Evolutionary conservation across 1,284 basidiomycete genomes (phyloP).

Genomic region (Phellinidium pouzarii): DNA sequence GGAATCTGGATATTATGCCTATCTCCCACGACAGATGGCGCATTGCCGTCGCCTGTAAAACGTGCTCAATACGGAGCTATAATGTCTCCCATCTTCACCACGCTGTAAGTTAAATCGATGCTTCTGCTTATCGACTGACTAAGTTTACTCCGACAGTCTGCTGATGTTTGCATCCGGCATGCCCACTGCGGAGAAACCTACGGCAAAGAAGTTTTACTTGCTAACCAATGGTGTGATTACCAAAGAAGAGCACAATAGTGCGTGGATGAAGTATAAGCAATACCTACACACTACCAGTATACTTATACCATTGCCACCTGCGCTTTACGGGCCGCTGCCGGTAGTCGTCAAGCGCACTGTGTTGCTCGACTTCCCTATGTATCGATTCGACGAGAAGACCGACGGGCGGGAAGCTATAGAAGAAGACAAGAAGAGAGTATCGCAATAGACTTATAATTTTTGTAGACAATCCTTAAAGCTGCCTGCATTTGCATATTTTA

Average conservation of each 20-base stretch:
- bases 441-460: slow-evolving; percentile 9
- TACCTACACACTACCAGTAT: slow-evolving; percentile 60
- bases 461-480: not conserved
- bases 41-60: slow-evolving; percentile 34
- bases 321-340: slow-evolving; percentile 53
- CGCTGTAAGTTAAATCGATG: slow-evolving; percentile 39
- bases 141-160: slow-evolving; percentile 32
- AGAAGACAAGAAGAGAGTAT: slow-evolving; percentile 26
- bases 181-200: slow-evolving; percentile 68
- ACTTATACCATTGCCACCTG: slow-evolving; percentile 58
- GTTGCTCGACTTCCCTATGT: slow-evolving; percentile 60
- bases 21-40: slow-evolving; percentile 47
- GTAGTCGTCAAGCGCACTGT: slow-evolving; percentile 48
- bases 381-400: slow-evolving; percentile 47
- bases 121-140: not conserved
- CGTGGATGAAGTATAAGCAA: slow-evolving; percentile 51
- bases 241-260: slow-evolving; percentile 26
- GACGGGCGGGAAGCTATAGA: slow-evolving; percentile 44
- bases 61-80: slow-evolving; percentile 55
- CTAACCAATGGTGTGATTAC: slow-evolving; percentile 42
- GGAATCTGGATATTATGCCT: slow-evolving; percentile 62
- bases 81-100: slow-evolving; percentile 59
- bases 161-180: slow-evolving; percentile 65
- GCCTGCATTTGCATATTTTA: not conserved
- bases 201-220: slow-evolving; percentile 59